Evolutionary conservation across 768 basidiomycete genomes (phyloP), one percentile per base, ranked within the genome.

Genomic region (Amanita rubescens): DNA sequence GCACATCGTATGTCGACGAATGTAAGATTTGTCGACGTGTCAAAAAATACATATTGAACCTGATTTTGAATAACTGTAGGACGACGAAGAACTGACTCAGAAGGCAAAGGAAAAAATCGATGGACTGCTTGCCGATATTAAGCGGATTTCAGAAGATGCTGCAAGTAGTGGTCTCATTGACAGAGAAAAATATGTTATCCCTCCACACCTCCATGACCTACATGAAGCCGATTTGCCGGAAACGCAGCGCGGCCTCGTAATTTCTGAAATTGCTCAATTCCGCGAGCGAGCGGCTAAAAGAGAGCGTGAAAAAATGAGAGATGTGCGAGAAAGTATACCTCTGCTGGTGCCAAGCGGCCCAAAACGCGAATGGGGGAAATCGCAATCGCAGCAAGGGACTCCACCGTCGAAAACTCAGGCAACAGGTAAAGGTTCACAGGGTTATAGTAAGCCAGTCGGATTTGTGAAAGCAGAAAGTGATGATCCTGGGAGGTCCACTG

Each of bases 151-250:
- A 4, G 82, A 85, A 65, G 87, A 90, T 44, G 84, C 85, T 3
- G 84, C 88, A 1, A 82, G 81, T 56, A 84, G 67, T 54, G 86
- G 85, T n/a, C 75, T 82, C 35, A 80, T 82, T 50, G 86, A 90
- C 69, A 85, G 87, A 63, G 88, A 92, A 69, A 85, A 86, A 78
- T 90, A 90, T 65, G 78, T 90, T 57, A 91, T 96, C 39, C 93
- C 93, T 22, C 90, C 91, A n/a, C 96, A 99, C 70, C 78, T 98
- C 17, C 91, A 92, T 69, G 96, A 98, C 70, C 77, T 99, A 39
- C 89, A 93, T 64, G 94, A 96, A 71, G 90, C 93, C 49, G 96
- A 99, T 64, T 80, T 99, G 39, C 95, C 96, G 20, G 96, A 99
- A 71, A 90, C 90, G 0, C 82, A 80, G 57, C 87, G 95, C 33